Evolutionary conservation across 1,284 basidiomycete genomes (phyloP).

Genomic region (Moniliophthora roreri): DNA sequence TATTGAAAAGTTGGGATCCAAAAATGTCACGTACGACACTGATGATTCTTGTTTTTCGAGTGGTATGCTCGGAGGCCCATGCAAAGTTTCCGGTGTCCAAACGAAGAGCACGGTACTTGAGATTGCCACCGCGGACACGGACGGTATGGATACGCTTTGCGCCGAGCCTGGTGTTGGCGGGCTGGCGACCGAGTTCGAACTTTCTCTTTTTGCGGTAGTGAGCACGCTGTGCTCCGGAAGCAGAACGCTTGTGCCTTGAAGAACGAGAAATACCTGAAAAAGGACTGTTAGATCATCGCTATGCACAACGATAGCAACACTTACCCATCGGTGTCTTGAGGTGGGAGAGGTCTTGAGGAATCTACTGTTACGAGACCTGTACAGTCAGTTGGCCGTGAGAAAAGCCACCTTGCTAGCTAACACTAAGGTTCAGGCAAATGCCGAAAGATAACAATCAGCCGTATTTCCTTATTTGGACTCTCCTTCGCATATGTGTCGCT

Average conservation of each 20-base stretch:
- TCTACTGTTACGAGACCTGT: background rate
- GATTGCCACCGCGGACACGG: conserved; percentile 90
- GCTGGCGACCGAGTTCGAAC: conserved; percentile 96
- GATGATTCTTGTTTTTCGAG: conserved; percentile 93
- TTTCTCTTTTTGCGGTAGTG: conserved; percentile 99
- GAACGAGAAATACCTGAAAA: conserved; percentile 86
- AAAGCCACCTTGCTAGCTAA: background rate
- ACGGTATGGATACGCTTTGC: conserved; percentile 92
- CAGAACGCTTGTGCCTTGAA: conserved; percentile 94
- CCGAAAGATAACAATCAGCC: background rate
- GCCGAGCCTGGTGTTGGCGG: conserved; percentile 94
- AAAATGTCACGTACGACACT: conserved; percentile 79
- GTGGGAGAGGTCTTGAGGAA: conserved; percentile 36
- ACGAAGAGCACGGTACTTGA: conserved; percentile 92
- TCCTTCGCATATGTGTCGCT: background rate
- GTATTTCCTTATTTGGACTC: background rate
- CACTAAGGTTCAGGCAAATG: conserved; percentile 8
- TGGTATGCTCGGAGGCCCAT: conserved; percentile 91
- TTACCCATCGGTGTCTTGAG: conserved; percentile 48
- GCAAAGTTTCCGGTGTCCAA: conserved; percentile 95
- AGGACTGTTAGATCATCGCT: conserved; percentile 11
- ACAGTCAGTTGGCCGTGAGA: background rate
- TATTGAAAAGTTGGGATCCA: background rate
- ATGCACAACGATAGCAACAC: conserved; percentile 28
- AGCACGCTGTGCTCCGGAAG: conserved; percentile 89